Evolutionary conservation across 192 early-diverging fungal species (phyloP), one percentile per base, ranked within the genome.

Genomic region (Coemansia sp.): DNA sequence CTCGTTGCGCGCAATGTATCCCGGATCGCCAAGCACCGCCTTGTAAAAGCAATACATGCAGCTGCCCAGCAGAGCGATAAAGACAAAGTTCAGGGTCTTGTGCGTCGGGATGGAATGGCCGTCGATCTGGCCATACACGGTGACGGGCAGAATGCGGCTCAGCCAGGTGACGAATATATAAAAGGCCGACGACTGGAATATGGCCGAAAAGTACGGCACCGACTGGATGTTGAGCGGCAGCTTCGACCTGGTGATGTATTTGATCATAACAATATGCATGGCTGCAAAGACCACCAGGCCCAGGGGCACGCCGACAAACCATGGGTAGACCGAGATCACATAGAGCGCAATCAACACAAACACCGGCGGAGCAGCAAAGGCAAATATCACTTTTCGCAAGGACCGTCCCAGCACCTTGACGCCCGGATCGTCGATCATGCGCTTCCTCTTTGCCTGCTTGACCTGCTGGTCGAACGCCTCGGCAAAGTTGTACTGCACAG

Each of bases 131-230:
- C 69, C 75, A 46, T 28, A 52, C n/a, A 45, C 64, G 24, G 74
- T 89, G 83, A 88, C 82, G 29, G 86, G 87, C 11, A 94, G 62
- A n/a, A 95, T 71, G 11, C 76, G 72, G 16, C 75, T 51, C 7
- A 84, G 13, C 91, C 91, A 97, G 4, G 84, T 82, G 19, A 86
- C 20, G 18, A 84, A 61, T 6, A 88, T 85, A 71, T 83, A 90
- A 62, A 95, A 82, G 11, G 93, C 82, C 1, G 90, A 90, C 3
- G 91, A 82, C 78, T 98, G 96, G 66, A 92, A 93, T 62, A 98
- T 87, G 47, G 87, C 85, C 1, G 90, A 89, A 58, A 89, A 83
- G 56, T 93, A 93, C 0, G 95, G 95, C 39, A 92, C 93, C 60
- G 82, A 71, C 60, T 85, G 78, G 56, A 97, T 69, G 18, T 83